Evolutionary conservation across 192 early-diverging fungal genomes (phyloP).

Genomic region (Coemansia sp.): DNA sequence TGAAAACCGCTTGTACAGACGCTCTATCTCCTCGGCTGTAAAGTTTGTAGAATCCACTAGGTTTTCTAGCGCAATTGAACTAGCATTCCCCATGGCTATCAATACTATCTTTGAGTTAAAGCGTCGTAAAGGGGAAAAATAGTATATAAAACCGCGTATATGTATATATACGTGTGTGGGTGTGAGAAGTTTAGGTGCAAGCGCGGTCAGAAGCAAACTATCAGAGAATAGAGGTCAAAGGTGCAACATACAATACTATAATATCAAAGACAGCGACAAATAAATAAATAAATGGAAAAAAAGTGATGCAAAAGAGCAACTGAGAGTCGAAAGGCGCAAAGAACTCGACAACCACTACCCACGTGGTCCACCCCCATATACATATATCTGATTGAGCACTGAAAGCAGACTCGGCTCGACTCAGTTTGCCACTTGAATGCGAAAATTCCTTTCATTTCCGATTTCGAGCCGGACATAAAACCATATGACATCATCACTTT

Average conservation of each 20-base stretch:
- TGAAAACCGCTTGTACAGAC: conserved; percentile 98
- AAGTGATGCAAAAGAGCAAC: not conserved
- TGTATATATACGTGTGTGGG: not conserved
- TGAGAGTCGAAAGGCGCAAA: no score
- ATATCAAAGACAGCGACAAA: no score
- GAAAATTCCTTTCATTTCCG: not conserved
- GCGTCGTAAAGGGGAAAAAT: not conserved
- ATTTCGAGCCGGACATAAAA: not conserved
- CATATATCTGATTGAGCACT: no score
- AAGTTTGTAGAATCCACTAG: conserved; percentile 58
- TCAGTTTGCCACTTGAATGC: no score
- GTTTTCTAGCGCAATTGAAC: conserved; percentile 39
- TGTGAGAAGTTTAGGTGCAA: no score
- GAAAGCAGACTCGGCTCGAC: no score
- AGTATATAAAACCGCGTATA: not conserved
- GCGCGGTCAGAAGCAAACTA: no score
- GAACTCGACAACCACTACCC: no score
- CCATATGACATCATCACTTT: not conserved
- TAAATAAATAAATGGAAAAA: not conserved
- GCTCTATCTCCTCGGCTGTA: conserved; percentile 91
- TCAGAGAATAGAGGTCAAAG: no score
- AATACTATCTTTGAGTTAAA: not conserved
- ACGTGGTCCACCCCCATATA: no score
- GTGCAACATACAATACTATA: no score
- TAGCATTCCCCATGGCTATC: conserved; percentile 47